Conservation (phyloP, 352 stramenopile genomes). For the Pythium graminicola region DNA sequence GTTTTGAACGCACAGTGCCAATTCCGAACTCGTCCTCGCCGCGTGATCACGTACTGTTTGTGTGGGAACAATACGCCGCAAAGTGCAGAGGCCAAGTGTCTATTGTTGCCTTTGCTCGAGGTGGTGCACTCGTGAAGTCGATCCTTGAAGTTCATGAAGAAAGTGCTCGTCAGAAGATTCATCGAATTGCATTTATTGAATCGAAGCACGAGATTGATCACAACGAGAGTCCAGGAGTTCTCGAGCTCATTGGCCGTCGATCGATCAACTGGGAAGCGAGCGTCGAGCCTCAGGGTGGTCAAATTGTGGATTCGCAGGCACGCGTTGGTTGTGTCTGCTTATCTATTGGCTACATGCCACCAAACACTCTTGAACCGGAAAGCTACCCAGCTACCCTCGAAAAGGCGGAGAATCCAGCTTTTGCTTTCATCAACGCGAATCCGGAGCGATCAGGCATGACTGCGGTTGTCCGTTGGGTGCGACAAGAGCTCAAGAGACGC, state of each 20-base stretch:
- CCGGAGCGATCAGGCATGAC: conserved; percentile 78
- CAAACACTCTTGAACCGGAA: conserved; percentile 48
- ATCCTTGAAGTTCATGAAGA: conserved; percentile 76
- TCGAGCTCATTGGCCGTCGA: conserved; percentile 75
- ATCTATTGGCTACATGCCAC: conserved; percentile 73
- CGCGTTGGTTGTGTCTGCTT: conserved; percentile 83
- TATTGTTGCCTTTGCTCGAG: conserved; percentile 75
- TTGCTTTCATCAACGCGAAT: conserved; percentile 77
- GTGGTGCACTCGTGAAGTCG: conserved; percentile 76
- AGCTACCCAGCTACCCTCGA: conserved; percentile 64
- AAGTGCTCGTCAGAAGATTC: conserved; percentile 67
- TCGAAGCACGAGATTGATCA: conserved; percentile 86
- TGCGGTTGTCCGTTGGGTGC: conserved; percentile 75
- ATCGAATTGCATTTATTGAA: conserved; percentile 80
- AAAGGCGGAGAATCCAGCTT: conserved; percentile 73
- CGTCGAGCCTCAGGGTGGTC: conserved; percentile 72
- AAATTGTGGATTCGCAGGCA: conserved; percentile 82
- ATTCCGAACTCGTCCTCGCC: conserved; percentile 79
- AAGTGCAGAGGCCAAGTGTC: conserved; percentile 84
- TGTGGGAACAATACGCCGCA: conserved; percentile 78
- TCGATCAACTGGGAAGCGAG: conserved; percentile 86
- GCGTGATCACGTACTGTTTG: conserved; percentile 81
- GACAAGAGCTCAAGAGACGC: conserved; percentile 50
- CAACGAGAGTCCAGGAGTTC: conserved; percentile 64
- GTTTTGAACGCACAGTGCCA: conserved; percentile 78